Percentiles rank a stretch among this genome's conserved stretches.
These are phyloP conservation scores for Fimicolochytrium jonesii DNA, from an alignment of 192 early-diverging fungal genomes.

Conservation along the genomic window DNA sequence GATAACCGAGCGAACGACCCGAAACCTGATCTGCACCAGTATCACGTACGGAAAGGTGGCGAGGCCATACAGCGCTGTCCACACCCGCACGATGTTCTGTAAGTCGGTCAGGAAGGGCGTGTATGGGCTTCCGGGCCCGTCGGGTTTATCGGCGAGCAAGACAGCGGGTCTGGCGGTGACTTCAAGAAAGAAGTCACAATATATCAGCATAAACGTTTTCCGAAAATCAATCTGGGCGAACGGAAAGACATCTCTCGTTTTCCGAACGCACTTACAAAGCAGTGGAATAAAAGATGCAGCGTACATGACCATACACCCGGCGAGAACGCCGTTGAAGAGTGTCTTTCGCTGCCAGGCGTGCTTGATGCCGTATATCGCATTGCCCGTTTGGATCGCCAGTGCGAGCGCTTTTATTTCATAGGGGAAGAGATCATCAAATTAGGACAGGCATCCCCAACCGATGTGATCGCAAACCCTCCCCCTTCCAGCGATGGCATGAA, in stretches of 20 bases:
- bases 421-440: too few species aligned
- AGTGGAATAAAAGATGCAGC: slow-evolving; percentile 5
- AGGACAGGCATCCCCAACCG: too few species aligned
- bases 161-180: slow-evolving; percentile 6
- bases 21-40: slow-evolving; percentile 25
- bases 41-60: slow-evolving; percentile 18
- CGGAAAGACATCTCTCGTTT: too few species aligned
- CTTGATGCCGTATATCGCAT: neutral
- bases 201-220: too few species aligned
- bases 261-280: slow-evolving; percentile 1
- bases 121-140: neutral
- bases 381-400: neutral
- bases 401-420: slow-evolving; percentile 4
- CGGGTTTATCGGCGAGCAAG: neutral
- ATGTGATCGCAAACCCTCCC: too few species aligned
- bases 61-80: slow-evolving; percentile 10
- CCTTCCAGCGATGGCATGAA: too few species aligned
- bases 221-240: neutral
- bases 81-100: slow-evolving; percentile 3
- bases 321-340: slow-evolving; percentile 1
- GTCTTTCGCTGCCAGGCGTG: neutral
- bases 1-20: slow-evolving; percentile 14
- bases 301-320: neutral
- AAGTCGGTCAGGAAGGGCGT: too few species aligned
- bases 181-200: neutral